Base-by-base conservation (phyloP, 2,329 filamentous ascomycete genomes). In the Helminthosporium solani region DNA sequence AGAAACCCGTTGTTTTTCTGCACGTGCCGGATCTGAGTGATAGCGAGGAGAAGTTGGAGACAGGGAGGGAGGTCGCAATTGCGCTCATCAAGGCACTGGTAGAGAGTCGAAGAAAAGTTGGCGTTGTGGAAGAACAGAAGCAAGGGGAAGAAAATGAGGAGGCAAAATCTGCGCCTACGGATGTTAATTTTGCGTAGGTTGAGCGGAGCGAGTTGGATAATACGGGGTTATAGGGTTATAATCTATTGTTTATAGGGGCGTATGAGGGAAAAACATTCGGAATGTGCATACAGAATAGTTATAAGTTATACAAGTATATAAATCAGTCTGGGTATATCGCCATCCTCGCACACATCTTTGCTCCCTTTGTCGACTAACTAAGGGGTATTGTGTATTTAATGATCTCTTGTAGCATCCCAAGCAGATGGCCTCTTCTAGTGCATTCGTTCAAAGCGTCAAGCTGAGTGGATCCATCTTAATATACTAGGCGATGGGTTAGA, bases 81-180 rank as follows among this genome's bases (percentile, higher is more conserved):
- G 64, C 58, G 23, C 40, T 70, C 40, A 68, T 70, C 30, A 62
- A 58, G 49, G 66, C 67, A 18, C 40, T 70, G 18, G 67, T 68
- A 1, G 60, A 64, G 43, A 69, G 64, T 44, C 40, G 50, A 33
- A 47, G 54, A 23, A 43, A 56, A 25, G 48, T 50, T 2, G 66
- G 64, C 0, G 49, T 60, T 21, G 43, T 51, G 21, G 52, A 54
- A 49, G 40, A 21, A 37, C 30, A 3, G n/a, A 35, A 33, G n/a
- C 8, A 15, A 14, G 35, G 9, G 27, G 36, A 35, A 12, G 44
- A 30, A 28, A 33, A 12, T 3, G 25, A 27, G 20, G 21, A 15
- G 16, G 40, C 37, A 23, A 44, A 3, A n/a, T 21, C 35, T 6
- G 20, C 20, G n/a, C 35, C 19, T 23, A 38, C 35, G 5, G 35